Base-by-base conservation (phyloP, 108 stramenopile genomes). In the Ochromonas danica region DNA sequence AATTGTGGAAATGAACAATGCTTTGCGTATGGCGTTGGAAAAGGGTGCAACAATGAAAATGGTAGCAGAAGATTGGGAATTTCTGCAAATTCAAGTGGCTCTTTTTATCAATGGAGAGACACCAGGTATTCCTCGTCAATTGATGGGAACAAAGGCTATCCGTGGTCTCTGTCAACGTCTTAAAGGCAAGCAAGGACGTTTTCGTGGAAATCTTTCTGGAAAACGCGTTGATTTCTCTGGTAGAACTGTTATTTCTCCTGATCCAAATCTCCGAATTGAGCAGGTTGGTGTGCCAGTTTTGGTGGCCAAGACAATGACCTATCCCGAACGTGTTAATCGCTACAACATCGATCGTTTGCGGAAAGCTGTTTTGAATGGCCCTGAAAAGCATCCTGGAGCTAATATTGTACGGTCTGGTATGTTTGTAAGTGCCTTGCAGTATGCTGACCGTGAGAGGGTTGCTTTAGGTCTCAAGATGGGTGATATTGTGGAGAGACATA, bases 201-300 rank as follows among this genome's bases (percentile, higher is more conserved):
- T 99, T 81, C 90, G 98, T 30, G 96, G 96, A 14, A 99, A 99
- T 82, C 84, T 99, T 65, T 92, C 91, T 67, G 98, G 98, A 42
- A 99, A 99, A 81, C 92, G 98, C 30, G 98, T 99, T 31, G 96
- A 99, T 80, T 99, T 97, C 80, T 95, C 94, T 1, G 95, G 93
- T 27, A 88, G 98, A 27, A 99, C 98, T 33, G 98, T 99, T 35
- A 99, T 99, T 84, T 92, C 93, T 27, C 98, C 98, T 10, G 98
- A 99, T 81, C 98, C 98, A 0, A 97, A 97, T 80, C 83, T 97
- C 63, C 70, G 84, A 17, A 90, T 99, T 30, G 90, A 96, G 82
- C 91, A 96, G 83, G 35, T 78, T 2, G 98, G 96, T 25, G 96
- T 99, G n/a, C 98, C 98, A 1, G 88, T 85, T 83, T 89, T 88